phyloP scores from a whole-genome alignment of 371 early-diverging fungal genomes.

The Mortierella polycephala region DNA sequence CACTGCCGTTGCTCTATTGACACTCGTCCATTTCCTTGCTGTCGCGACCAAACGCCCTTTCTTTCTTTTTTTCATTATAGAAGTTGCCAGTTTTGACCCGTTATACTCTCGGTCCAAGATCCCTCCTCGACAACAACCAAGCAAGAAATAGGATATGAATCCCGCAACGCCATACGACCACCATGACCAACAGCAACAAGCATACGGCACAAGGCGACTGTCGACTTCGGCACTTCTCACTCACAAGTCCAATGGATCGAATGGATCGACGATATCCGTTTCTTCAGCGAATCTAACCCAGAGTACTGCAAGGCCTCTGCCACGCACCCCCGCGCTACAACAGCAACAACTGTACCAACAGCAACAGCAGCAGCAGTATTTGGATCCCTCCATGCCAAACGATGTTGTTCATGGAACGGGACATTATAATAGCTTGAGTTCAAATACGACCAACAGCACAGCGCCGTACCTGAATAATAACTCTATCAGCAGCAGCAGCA shows the following conservation, averaged over 20 bases:
- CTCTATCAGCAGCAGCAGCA: neutral
- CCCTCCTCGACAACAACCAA: neutral
- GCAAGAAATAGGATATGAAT: constrained; percentile 5
- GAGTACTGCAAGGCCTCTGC: constrained; percentile 21
- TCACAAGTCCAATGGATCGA: constrained; percentile 1
- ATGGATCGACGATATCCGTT: neutral
- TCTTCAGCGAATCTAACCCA: constrained; percentile 8
- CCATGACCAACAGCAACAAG: constrained; percentile 6
- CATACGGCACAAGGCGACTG: constrained; percentile 1
- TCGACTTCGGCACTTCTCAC: constrained; percentile 4
- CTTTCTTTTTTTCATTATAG: neutral
- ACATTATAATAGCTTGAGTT: neutral
- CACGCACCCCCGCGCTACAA: constrained; percentile 20
- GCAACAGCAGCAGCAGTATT: constrained; percentile 15
- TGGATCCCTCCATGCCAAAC: constrained; percentile 13
- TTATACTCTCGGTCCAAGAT: neutral
- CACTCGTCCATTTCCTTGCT: neutral
- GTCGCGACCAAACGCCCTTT: neutral
- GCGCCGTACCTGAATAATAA: constrained; percentile 11
- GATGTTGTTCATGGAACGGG: constrained; percentile 3
- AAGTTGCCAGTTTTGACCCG: neutral
- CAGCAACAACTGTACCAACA: constrained; percentile 18
- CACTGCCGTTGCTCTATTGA: no score
- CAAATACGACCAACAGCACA: constrained; percentile 3
- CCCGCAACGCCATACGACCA: constrained; percentile 8